A percentile compares a stretch with the other conserved stretches of the same genome.
These are phyloP conservation scores for Cucurbitaria berberidis DNA, from an alignment of 2,329 filamentous ascomycete genomes.

Conservation along the genomic window DNA sequence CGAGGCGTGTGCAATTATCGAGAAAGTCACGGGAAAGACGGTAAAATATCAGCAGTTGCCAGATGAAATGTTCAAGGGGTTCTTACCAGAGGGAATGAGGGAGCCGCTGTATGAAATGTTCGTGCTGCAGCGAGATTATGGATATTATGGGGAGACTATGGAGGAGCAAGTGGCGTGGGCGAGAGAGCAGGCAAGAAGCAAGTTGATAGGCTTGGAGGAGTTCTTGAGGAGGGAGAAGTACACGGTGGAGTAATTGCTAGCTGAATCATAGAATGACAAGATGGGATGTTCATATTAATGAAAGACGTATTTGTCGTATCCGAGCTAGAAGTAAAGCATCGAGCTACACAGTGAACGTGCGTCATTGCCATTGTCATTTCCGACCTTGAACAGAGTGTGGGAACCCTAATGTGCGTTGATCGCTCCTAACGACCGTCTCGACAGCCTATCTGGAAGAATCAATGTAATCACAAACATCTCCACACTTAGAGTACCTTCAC, in stretches of 20 bases:
- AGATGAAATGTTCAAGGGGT: slow-evolving; percentile 36
- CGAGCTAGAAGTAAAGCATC: no score
- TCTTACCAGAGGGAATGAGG: slow-evolving; percentile 22
- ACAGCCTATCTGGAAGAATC: no score
- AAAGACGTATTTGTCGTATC: not conserved
- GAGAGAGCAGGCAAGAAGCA: slow-evolving; percentile 27
- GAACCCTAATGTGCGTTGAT: no score
- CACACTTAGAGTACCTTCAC: no score
- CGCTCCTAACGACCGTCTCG: no score
- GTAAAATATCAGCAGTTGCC: slow-evolving; percentile 31
- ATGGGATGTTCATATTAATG: not conserved
- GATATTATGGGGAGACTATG: slow-evolving; percentile 36
- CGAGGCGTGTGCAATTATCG: slow-evolving; percentile 51
- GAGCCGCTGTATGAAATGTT: slow-evolving; percentile 38
- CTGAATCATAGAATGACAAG: not conserved
- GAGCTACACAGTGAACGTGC: no score
- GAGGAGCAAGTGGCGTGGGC: slow-evolving; percentile 35
- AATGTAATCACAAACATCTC: no score
- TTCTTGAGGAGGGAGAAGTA: slow-evolving; percentile 31
- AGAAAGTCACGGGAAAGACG: slow-evolving; percentile 50
- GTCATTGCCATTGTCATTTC: no score
- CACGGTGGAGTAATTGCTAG: slow-evolving; percentile 24
- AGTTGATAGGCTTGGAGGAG: slow-evolving; percentile 35
- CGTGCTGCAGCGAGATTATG: slow-evolving; percentile 33
- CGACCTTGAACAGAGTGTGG: no score